These are phyloP conservation scores for Trypanosomatidae sp. DNA, from an alignment of 208 protist genomes.

Conservation along the genomic window DNA sequence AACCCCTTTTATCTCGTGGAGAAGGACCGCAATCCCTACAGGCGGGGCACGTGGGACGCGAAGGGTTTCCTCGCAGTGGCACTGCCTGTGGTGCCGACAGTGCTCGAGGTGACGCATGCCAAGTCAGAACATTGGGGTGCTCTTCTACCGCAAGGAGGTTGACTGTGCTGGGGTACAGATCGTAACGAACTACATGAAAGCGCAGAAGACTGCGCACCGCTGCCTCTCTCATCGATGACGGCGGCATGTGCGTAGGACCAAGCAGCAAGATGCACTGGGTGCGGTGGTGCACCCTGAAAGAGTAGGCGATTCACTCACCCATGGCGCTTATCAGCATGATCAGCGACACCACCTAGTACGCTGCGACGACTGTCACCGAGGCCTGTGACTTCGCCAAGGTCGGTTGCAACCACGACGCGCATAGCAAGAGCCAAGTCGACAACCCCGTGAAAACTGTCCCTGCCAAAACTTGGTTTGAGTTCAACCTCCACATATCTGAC, in stretches of 20 bases:
- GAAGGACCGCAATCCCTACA: slow-evolving; percentile 48
- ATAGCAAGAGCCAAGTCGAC: slow-evolving; percentile 24
- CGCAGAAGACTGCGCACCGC: slow-evolving; percentile 33
- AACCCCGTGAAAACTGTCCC: slow-evolving; percentile 61
- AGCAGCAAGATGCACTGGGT: slow-evolving; percentile 6
- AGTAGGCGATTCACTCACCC: slow-evolving; percentile 52
- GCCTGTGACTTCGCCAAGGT: slow-evolving; percentile 32
- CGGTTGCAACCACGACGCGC: slow-evolving; percentile 25
- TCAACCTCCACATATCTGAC: slow-evolving; percentile 38
- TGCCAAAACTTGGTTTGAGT: slow-evolving; percentile 38
- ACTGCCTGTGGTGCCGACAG: slow-evolving; percentile 31
- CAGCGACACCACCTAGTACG: slow-evolving; percentile 40
- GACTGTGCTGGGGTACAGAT: slow-evolving; percentile 41
- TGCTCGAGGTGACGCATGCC: slow-evolving; percentile 36
- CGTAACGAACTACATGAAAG: slow-evolving; percentile 26
- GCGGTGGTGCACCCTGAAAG: slow-evolving; percentile 16
- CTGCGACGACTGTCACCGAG: slow-evolving; percentile 22
- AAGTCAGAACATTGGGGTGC: slow-evolving; percentile 54
- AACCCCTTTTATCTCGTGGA: slow-evolving; percentile 60
- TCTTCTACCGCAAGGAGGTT: slow-evolving; percentile 52
- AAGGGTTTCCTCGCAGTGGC: slow-evolving; percentile 61
- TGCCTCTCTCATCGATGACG: slow-evolving; percentile 42
- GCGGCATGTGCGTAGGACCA: slow-evolving; percentile 1
- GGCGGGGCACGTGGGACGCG: slow-evolving; percentile 59
- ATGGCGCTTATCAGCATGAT: slow-evolving; percentile 38